A percentile compares a stretch with the other conserved stretches of the same genome.
These are phyloP conservation scores for Penicillium brasilianum DNA, from an alignment of 2,329 filamentous ascomycete species.

Conservation along the genomic window DNA sequence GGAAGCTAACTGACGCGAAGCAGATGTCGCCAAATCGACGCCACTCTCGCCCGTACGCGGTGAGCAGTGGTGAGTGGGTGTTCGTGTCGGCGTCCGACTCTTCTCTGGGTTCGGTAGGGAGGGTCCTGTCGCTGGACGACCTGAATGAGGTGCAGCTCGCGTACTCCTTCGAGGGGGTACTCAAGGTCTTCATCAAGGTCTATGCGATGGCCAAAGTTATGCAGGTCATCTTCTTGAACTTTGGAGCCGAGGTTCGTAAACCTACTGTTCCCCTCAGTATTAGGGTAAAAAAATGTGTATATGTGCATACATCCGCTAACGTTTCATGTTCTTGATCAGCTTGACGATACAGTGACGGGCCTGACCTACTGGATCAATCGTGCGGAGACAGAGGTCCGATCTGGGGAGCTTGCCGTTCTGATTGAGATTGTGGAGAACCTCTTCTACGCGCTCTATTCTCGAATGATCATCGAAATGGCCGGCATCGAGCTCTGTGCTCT, in stretches of 20 bases:
- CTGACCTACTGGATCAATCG: conserved; percentile 39
- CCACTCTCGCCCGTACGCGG: conserved; percentile 36
- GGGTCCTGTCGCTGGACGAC: conserved; percentile 24
- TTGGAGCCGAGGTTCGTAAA: conserved; percentile 41
- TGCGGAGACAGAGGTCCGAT: conserved; percentile 37
- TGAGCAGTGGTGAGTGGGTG: conserved; percentile 41
- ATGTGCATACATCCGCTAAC: conserved; percentile 1
- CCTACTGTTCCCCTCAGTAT: not conserved
- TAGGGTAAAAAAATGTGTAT: too few species aligned
- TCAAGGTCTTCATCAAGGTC: conserved; percentile 40
- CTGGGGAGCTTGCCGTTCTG: conserved; percentile 36
- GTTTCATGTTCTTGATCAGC: conserved; percentile 26
- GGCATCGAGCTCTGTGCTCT: conserved; percentile 42
- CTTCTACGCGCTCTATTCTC: conserved; percentile 44
- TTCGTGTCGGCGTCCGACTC: conserved; percentile 16
- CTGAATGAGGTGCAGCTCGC: conserved; percentile 24
- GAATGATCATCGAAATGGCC: conserved; percentile 45
- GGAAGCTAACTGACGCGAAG: not conserved
- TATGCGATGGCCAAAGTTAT: conserved; percentile 46
- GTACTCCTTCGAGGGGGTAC: conserved; percentile 35
- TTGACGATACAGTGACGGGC: conserved; percentile 37
- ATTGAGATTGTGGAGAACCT: conserved; percentile 43
- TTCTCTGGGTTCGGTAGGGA: conserved; percentile 14
- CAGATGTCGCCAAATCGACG: conserved; percentile 27
- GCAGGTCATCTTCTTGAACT: conserved; percentile 38